Evolutionary conservation across 768 basidiomycete species (phyloP).

Genomic region (Boletus rubroflammeus): DNA sequence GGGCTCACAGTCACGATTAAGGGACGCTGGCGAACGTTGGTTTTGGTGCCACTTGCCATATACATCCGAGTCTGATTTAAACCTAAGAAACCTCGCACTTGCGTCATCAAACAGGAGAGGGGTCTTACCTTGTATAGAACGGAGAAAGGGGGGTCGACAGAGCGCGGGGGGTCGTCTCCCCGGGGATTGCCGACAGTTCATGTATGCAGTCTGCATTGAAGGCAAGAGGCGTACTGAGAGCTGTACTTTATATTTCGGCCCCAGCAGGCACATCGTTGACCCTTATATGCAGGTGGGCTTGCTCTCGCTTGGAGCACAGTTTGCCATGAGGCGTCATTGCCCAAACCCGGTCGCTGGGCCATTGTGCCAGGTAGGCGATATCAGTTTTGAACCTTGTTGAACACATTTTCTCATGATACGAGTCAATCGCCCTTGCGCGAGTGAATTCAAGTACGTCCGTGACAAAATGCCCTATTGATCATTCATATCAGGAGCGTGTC

Average conservation of each 20-base stretch:
- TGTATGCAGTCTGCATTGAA: background rate
- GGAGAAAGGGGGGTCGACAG: constrained; percentile 5
- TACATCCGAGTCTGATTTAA: constrained; percentile 7
- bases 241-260: constrained; percentile 13
- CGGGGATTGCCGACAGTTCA: constrained; percentile 17
- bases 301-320: background rate
- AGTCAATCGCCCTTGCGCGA: background rate
- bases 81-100: background rate
- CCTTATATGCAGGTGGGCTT: constrained; percentile 8
- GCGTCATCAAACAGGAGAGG: constrained; percentile 4
- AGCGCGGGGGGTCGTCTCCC: constrained; percentile 4
- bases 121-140: constrained; percentile 4
- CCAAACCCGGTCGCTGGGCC: constrained; percentile 14
- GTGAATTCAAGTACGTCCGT: background rate
- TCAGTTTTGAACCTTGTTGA: constrained; percentile 13
- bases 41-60: constrained; percentile 15
- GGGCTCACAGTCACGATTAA: constrained; percentile 7
- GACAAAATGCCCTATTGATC: constrained; percentile 1
- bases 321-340: constrained; percentile 8
- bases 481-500: background rate
- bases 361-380: constrained; percentile 9
- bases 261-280: constrained; percentile 13
- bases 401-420: constrained; percentile 13
- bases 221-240: background rate
- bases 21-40: constrained; percentile 26